Conservation (phyloP, 208 protist species). For the Blastocrithidia nonstop region DNA sequence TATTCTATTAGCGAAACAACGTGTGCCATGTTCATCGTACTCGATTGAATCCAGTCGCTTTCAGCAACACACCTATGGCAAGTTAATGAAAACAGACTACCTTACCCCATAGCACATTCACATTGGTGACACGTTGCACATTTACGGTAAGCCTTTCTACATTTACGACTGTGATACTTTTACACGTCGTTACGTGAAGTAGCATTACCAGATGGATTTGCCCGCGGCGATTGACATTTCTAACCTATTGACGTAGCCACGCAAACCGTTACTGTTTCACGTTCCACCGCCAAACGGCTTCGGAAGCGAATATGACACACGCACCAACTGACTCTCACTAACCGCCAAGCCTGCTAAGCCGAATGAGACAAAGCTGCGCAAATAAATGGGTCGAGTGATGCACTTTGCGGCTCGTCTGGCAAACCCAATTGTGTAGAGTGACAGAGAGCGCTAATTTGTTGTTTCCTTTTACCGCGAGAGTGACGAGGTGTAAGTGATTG, state of each 20-base stretch:
- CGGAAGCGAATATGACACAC: slow-evolving; percentile 78
- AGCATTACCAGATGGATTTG: slow-evolving; percentile 37
- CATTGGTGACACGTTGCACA: slow-evolving; percentile 68
- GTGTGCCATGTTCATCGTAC: slow-evolving; percentile 25
- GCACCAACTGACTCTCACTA: slow-evolving; percentile 63
- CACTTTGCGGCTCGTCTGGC: slow-evolving; percentile 52
- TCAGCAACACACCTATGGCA: slow-evolving; percentile 80
- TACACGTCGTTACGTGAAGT: slow-evolving; percentile 55
- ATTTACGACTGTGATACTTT: slow-evolving; percentile 65
- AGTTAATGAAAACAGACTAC: slow-evolving; percentile 76
- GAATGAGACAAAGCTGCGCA: slow-evolving; percentile 47
- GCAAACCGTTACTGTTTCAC: slow-evolving; percentile 29
- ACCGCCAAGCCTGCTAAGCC: slow-evolving; percentile 37
- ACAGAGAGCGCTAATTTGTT: slow-evolving; percentile 72
- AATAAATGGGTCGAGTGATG: slow-evolving; percentile 72
- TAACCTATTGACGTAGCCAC: slow-evolving; percentile 26
- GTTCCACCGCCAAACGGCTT: slow-evolving; percentile 83
- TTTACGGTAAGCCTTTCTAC: slow-evolving; percentile 73
- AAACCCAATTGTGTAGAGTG: slow-evolving; percentile 41
- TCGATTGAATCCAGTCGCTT: slow-evolving; percentile 29
- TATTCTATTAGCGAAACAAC: slow-evolving; percentile 61
- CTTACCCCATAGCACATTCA: slow-evolving; percentile 57
- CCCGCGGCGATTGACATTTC: slow-evolving; percentile 34
- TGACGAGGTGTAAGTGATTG: slow-evolving; percentile 73
- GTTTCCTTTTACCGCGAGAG: slow-evolving; percentile 83